These are phyloP conservation scores for Penicillium sclerotiorum DNA, from an alignment of 2,329 filamentous ascomycete genomes.

Conservation along the genomic window DNA sequence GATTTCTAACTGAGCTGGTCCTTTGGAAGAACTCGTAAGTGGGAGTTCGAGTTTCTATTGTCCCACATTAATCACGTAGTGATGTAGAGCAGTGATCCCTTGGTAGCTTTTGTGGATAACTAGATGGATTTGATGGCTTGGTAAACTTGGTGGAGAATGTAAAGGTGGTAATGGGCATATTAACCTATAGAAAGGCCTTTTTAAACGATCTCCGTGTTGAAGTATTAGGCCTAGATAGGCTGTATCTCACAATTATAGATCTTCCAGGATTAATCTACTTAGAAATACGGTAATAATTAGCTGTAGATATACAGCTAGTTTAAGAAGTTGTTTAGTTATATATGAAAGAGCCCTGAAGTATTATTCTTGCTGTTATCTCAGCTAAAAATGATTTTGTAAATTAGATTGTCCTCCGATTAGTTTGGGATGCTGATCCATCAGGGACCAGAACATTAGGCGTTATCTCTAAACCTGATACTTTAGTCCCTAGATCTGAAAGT, in stretches of 20 bases:
- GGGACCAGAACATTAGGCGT: constrained; percentile 47
- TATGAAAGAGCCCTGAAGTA: constrained; percentile 46
- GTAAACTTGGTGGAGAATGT: constrained; percentile 26
- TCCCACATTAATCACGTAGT: constrained; percentile 41
- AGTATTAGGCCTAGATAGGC: constrained; percentile 61
- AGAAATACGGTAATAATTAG: constrained; percentile 57
- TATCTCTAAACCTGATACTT: constrained; percentile 53
- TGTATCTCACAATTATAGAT: constrained; percentile 64
- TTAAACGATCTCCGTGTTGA: constrained; percentile 60
- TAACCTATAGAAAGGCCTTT: constrained; percentile 33
- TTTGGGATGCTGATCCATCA: constrained; percentile 33
- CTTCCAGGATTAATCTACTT: constrained; percentile 62
- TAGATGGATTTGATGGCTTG: constrained; percentile 22
- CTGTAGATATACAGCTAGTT: constrained; percentile 58
- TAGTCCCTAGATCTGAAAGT: constrained; percentile 38
- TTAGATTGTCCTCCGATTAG: constrained; percentile 44
- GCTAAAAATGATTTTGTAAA: constrained; percentile 48
- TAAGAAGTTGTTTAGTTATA: constrained; percentile 49
- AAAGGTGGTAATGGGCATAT: constrained; percentile 29
- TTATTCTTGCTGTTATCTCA: constrained; percentile 52
- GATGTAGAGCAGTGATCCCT: constrained; percentile 18
- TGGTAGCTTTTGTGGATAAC: constrained; percentile 17
- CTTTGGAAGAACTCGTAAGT: constrained; percentile 41
- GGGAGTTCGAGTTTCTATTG: constrained; percentile 31
- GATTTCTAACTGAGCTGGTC: constrained; percentile 63